phyloP scores from a whole-genome alignment of 441 rosid species.

The Rhodomyrtus psidioides region DNA sequence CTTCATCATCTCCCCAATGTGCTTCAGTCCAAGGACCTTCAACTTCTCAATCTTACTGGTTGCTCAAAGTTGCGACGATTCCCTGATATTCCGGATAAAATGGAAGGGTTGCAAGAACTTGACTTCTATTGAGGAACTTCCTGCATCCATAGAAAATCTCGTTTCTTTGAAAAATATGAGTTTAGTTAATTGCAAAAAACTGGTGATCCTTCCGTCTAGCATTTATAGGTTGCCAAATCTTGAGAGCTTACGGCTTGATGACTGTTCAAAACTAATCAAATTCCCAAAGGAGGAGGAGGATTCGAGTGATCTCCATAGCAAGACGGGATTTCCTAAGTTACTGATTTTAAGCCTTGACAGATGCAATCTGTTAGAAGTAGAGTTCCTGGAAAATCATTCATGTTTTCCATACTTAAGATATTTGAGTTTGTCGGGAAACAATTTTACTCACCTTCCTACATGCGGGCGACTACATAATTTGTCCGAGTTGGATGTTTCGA shows the following conservation, averaged over 20 bases:
- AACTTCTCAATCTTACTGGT: not conserved
- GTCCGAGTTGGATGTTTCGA: fast-evolving
- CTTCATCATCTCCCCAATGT: not conserved
- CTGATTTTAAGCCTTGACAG: fast-evolving
- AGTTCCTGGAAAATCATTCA: not conserved
- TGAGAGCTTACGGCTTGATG: fast-evolving
- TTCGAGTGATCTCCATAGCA: not conserved
- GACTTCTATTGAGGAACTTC: not conserved
- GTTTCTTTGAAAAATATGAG: fast-evolving
- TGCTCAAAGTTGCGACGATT: not conserved
- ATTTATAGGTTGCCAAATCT: not conserved
- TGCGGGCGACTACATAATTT: not conserved
- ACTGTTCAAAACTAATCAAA: not conserved
- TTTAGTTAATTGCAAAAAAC: fast-evolving
- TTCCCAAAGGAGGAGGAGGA: not conserved
- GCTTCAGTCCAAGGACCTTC: not conserved
- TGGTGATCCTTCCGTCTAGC: not conserved
- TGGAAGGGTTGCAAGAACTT: fast-evolving
- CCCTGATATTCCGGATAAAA: not conserved
- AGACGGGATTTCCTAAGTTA: not conserved
- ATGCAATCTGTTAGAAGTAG: not conserved
- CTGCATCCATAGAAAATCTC: not conserved
- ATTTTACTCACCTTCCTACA: not conserved
- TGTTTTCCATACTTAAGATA: fast-evolving
- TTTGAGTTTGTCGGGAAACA: fast-evolving